phyloP scores from a whole-genome alignment of 2,329 filamentous ascomycete species.

The Pyricularia pennisetigena region DNA sequence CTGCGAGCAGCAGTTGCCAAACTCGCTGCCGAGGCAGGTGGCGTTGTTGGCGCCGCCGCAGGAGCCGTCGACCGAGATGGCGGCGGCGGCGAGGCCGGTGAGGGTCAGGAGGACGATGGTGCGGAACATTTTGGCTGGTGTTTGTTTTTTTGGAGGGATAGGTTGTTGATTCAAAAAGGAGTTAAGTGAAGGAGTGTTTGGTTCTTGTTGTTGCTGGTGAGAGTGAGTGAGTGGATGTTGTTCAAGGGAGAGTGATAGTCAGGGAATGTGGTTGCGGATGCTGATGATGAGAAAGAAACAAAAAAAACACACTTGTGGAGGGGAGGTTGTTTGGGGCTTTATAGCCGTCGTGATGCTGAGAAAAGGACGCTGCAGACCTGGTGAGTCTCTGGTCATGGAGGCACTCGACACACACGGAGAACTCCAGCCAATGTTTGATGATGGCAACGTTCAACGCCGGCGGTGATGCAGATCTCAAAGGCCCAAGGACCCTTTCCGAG shows the following conservation, averaged over 20 bases:
- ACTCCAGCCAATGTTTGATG: neutral
- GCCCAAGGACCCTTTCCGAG: neutral
- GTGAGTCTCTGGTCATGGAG: neutral
- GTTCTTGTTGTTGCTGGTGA: neutral
- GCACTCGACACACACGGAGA: neutral
- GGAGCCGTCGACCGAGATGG: slow-evolving; percentile 6
- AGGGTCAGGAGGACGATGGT: neutral
- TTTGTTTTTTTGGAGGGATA: neutral
- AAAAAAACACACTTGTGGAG: neutral
- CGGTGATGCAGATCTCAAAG: neutral
- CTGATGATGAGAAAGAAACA: neutral
- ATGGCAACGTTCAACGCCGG: neutral
- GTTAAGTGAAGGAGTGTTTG: no score
- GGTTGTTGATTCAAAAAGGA: neutral
- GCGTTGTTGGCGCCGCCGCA: slow-evolving; percentile 9
- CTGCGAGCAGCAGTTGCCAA: slow-evolving; percentile 10
- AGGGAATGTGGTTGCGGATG: neutral
- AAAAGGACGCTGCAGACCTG: no score
- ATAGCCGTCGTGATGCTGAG: neutral
- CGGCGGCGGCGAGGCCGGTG: neutral
- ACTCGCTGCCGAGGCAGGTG: slow-evolving; percentile 8
- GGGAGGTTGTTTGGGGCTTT: neutral
- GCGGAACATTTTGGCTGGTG: neutral
- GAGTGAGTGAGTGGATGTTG: neutral
- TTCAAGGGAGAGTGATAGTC: neutral